These are phyloP conservation scores for Mayamaea pseudoterrestris DNA, from an alignment of 108 stramenopile genomes.

Conservation along the genomic window DNA sequence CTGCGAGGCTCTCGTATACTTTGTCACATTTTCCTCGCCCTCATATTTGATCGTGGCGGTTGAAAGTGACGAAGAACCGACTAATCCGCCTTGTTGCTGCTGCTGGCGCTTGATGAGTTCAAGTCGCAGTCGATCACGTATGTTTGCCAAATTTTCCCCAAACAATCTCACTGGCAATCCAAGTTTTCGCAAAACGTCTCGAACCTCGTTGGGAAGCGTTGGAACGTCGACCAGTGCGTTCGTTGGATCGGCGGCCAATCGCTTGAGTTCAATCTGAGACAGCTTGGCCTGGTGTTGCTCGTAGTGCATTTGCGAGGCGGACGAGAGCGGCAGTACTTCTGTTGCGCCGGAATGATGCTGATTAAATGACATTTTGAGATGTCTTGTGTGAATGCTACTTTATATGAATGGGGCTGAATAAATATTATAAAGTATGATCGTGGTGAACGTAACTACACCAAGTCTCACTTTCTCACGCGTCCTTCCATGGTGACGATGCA, in stretches of 20 bases:
- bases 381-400: too few species aligned
- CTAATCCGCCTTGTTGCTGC: slow-evolving; percentile 5
- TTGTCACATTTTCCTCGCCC: slow-evolving; percentile 41
- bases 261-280: slow-evolving; percentile 68
- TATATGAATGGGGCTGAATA: too few species aligned
- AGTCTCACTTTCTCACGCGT: too few species aligned
- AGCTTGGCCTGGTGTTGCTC: slow-evolving; percentile 41
- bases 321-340: slow-evolving; percentile 52
- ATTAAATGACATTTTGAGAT: too few species aligned
- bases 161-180: slow-evolving; percentile 78
- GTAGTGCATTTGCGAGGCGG: slow-evolving; percentile 42
- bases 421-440: too few species aligned
- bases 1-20: slow-evolving; percentile 75
- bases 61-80: too few species aligned
- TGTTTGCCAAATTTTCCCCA: slow-evolving; percentile 83
- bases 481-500: too few species aligned
- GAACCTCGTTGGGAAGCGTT: slow-evolving; percentile 67
- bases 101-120: slow-evolving; percentile 44
- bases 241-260: slow-evolving; percentile 24
- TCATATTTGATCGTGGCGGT: slow-evolving; percentile 1
- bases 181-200: slow-evolving; percentile 42
- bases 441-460: too few species aligned
- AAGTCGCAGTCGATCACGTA: slow-evolving; percentile 71
- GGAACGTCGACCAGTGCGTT: slow-evolving; percentile 60
- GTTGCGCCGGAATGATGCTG: slow-evolving; percentile 14